Evolutionary conservation across 2,329 filamentous ascomycete species (phyloP), one percentile per base, ranked within the genome.

Genomic region (Diatrype stigma): DNA sequence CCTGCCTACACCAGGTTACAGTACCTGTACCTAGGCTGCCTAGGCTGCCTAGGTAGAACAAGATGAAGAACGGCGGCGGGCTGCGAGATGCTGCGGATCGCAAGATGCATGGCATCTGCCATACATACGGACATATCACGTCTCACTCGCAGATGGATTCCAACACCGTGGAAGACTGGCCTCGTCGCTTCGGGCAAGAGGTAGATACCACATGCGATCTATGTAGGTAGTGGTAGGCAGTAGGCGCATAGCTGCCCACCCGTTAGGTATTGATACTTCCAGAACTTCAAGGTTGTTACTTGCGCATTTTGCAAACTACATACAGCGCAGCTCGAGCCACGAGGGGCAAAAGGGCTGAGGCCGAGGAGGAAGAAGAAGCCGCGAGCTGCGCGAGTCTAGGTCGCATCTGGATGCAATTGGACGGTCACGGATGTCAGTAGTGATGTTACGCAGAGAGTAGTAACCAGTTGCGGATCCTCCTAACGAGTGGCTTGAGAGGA

Each of bases 191-290:
- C 50, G 48, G 48, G 54, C 51, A 46, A 56, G 56, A 51, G 55
- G n/a, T 4, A 38, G 17, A n/a, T 16, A n/a, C 49, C 37, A 58
- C 51, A 61, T 61, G 61, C 59, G 59, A 60, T 55, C 56, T 63
- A 60, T n/a, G n/a, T n/a, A n/a, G n/a, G n/a, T n/a, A n/a, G n/a
- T n/a, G n/a, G n/a, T n/a, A n/a, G n/a, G n/a, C n/a, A 30, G 60
- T 49, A 59, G 61, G 67, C 52, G 67, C 64, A 66, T 69, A 51
- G 67, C 65, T 71, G 65, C 67, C 67, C 67, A 69, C 68, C 55
- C 45, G 30, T 58, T 58, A 63, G 62, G 69, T 71, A 70, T 61
- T 61, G 56, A 62, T 65, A 30, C 26, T 30, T 30, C n/a, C n/a
- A n/a, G n/a, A n/a, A 63, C 62, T 63, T 64, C 49, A 51, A 40